A percentile compares a stretch with the other conserved stretches of the same genome.
Evolutionary conservation across 2,329 filamentous ascomycete genomes (phyloP).

Genomic region (Stagonosporopsis rhizophila): DNA sequence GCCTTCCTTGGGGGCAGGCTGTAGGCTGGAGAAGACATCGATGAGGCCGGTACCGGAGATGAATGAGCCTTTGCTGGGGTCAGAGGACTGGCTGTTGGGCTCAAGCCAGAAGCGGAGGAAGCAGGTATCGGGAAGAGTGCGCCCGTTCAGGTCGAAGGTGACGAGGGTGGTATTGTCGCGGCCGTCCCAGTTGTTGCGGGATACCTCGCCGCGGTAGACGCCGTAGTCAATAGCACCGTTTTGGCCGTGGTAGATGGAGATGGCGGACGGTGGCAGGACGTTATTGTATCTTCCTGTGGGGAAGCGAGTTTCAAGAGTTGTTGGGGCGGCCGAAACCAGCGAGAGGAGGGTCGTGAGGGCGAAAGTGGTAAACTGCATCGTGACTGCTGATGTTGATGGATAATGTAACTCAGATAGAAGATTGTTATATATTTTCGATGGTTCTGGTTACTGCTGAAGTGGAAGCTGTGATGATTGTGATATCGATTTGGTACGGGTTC

Average conservation of each 20-base stretch:
- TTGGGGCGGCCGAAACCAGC: constrained; percentile 13
- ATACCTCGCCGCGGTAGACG: constrained; percentile 14
- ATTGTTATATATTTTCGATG: not conserved
- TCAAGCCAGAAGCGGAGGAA: constrained; percentile 22
- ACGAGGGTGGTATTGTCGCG: constrained; percentile 23
- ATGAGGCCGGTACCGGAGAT: constrained; percentile 11
- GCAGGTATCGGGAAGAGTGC: constrained; percentile 10
- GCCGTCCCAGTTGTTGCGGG: constrained; percentile 13
- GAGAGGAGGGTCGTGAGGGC: constrained; percentile 18
- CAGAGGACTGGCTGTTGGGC: not conserved
- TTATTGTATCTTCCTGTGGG: constrained; percentile 9
- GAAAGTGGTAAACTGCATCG: constrained; percentile 18
- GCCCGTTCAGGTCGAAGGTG: constrained; percentile 18
- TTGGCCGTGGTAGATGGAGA: constrained; percentile 17
- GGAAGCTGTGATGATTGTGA: not conserved
- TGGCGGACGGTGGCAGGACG: constrained; percentile 13
- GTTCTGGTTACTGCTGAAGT: not conserved
- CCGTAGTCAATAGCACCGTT: constrained; percentile 22
- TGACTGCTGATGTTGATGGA: not conserved
- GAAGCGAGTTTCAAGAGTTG: constrained; percentile 5
- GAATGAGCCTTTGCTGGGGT: not conserved
- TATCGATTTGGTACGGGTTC: not conserved
- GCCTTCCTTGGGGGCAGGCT: constrained; percentile 13
- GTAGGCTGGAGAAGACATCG: constrained; percentile 19
- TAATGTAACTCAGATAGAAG: not conserved